phyloP scores from a whole-genome alignment of 495 filamentous ascomycete species.

The Penicillium flavigenum region DNA sequence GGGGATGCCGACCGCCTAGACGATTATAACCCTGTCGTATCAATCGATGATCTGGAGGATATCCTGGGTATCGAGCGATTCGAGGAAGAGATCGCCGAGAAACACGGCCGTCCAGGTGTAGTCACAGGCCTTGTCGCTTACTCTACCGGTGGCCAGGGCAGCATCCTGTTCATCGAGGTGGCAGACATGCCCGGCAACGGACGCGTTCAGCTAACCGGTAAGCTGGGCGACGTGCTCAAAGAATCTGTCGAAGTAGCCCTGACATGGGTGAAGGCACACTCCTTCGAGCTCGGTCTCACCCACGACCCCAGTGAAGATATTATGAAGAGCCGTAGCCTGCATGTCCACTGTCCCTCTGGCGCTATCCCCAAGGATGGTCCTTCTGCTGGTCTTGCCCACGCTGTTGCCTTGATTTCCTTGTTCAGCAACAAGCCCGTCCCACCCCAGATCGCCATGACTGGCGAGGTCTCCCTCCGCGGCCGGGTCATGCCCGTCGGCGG shows the following conservation, averaged over 20 bases:
- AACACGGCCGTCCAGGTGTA: slow-evolving; percentile 81
- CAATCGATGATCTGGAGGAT: slow-evolving; percentile 75
- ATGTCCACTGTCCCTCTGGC: slow-evolving; percentile 94
- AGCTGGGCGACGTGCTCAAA: slow-evolving; percentile 96
- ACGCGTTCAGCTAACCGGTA: slow-evolving; percentile 93
- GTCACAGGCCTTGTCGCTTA: slow-evolving; percentile 98
- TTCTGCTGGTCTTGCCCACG: slow-evolving; percentile 89
- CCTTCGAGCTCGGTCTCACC: slow-evolving; percentile 85
- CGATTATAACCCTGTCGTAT: slow-evolving; percentile 72
- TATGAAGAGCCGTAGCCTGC: slow-evolving; percentile 91
- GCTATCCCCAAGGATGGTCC: slow-evolving; percentile 93
- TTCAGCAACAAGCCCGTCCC: slow-evolving; percentile 88
- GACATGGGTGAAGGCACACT: slow-evolving; percentile 95
- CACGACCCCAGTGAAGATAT: slow-evolving; percentile 81
- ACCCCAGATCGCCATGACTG: slow-evolving; percentile 95
- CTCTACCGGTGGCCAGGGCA: slow-evolving; percentile 86
- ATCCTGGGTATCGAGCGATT: slow-evolving; percentile 94
- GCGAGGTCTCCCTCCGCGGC: slow-evolving; percentile 86
- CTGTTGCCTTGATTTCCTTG: slow-evolving; percentile 86
- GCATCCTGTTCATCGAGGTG: slow-evolving; percentile 97
- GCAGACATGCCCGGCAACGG: slow-evolving; percentile 95
- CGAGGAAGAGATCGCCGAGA: slow-evolving; percentile 93
- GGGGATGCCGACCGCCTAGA: slow-evolving; percentile 69
- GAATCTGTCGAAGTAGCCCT: slow-evolving; percentile 96
- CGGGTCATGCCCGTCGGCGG: slow-evolving; percentile 88